A percentile compares a stretch with the other conserved stretches of the same genome.
These are phyloP conservation scores for Cadophora luteo-olivacea DNA, from an alignment of 2,329 filamentous ascomycete species.

Conservation along the genomic window DNA sequence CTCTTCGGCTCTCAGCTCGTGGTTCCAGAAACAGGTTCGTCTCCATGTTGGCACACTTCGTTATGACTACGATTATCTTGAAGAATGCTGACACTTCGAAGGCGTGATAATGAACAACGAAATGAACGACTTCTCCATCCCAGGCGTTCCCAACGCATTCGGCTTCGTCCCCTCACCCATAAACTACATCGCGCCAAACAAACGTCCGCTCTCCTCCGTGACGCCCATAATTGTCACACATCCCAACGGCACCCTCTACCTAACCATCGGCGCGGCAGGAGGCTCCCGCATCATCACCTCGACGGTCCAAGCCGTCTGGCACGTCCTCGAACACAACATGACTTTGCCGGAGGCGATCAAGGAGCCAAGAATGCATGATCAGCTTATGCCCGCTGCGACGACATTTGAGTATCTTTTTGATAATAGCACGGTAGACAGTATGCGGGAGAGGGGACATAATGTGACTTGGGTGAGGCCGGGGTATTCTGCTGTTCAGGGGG, in stretches of 20 bases:
- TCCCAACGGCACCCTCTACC: slow-evolving; percentile 68
- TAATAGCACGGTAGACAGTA: slow-evolving; percentile 65
- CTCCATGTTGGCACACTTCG: not conserved
- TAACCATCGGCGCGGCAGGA: slow-evolving; percentile 77
- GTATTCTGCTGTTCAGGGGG: slow-evolving; percentile 72
- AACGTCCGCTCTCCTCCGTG: slow-evolving; percentile 84
- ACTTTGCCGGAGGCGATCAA: slow-evolving; percentile 67
- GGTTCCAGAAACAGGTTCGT: slow-evolving; percentile 79
- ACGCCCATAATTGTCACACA: slow-evolving; percentile 79
- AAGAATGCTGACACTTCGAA: too few species aligned
- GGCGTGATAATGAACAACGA: slow-evolving; percentile 58
- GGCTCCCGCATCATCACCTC: slow-evolving; percentile 84
- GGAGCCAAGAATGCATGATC: slow-evolving; percentile 78
- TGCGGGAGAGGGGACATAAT: slow-evolving; percentile 72
- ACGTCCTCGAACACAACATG: slow-evolving; percentile 70
- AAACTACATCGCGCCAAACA: slow-evolving; percentile 83
- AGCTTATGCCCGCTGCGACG: slow-evolving; percentile 75
- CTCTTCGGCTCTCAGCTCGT: slow-evolving; percentile 82
- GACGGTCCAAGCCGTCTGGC: slow-evolving; percentile 76
- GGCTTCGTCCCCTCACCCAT: slow-evolving; percentile 80
- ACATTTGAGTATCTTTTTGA: slow-evolving; percentile 74
- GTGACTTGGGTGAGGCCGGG: slow-evolving; percentile 71
- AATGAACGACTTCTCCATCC: slow-evolving; percentile 86
- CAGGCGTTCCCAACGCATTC: slow-evolving; percentile 78
- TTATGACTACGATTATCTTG: too few species aligned